Base-by-base conservation (phyloP, 805 yeast species). In the Komagataella kurtzmanii region DNA sequence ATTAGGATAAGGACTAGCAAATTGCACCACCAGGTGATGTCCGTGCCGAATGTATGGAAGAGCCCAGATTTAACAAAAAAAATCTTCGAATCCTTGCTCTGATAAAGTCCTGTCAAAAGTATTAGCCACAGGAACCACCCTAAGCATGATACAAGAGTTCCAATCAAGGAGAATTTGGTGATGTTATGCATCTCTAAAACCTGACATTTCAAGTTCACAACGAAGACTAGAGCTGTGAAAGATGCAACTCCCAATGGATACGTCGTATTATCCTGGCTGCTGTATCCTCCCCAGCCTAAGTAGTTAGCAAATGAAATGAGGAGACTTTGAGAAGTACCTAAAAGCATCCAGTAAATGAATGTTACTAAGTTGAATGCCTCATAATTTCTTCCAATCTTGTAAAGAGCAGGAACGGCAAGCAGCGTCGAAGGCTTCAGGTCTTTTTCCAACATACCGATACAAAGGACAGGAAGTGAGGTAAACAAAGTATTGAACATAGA, bases 401-500 rank as follows among this genome's bases (percentile, higher is more conserved):
- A 93, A 24, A 93, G 70, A 65, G 90, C 97, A 0, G 99, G 99
- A 4, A 89, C 85, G 0, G 98, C 93, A 50, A 91, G 64, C 51
- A 93, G 72, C 0, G 98, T 91, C 1, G 93, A 79, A 1, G 98
- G 95, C 49, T 81, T 75, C 62, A 93, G 72, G 61, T 93, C 99
- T 61, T 85, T 85, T 59, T 91, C 96, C 66, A 93, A 85, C 80
- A 90, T 87, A n/a, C 99, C 99, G 51, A 93, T 73, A 60, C 95
- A 85, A 44, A 93, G 66, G 2, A 93, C 98, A 0, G 97, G 90
- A 50, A 93, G 71, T 0, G 97, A 88, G 0, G 99, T 91, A 69
- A 93, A 95, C 55, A 93, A 73, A 0, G 99, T 95, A 64, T 93
- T 95, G 71, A 86, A 93, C 97, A 95, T 90, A 0, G 97, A 87